These are phyloP conservation scores for Acanthamoeba polyphaga DNA, from an alignment of 208 protist genomes.

Conservation along the genomic window DNA sequence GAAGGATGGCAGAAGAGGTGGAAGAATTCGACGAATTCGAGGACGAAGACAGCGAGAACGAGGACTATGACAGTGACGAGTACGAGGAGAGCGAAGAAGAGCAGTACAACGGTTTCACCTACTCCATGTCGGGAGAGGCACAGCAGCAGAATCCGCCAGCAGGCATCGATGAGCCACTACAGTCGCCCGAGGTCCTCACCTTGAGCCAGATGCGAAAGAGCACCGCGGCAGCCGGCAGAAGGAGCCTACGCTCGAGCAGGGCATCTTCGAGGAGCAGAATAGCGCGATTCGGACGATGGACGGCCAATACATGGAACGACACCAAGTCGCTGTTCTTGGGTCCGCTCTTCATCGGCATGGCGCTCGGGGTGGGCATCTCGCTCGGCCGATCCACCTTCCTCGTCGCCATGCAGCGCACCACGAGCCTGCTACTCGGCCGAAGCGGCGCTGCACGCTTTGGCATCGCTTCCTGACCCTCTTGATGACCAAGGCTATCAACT, in stretches of 20 bases:
- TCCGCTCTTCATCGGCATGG: conserved; percentile 10
- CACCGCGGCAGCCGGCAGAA: background rate
- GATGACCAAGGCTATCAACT: no score
- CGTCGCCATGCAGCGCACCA: background rate
- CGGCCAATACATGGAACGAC: background rate
- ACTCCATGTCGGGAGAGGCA: background rate
- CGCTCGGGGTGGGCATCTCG: conserved; percentile 10
- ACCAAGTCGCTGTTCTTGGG: conserved; percentile 20
- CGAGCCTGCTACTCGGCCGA: background rate
- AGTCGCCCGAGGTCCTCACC: no score
- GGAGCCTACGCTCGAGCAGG: background rate
- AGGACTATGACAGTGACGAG: background rate
- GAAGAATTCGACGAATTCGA: background rate
- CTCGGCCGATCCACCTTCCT: background rate
- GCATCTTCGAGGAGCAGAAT: background rate
- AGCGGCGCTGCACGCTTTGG: background rate
- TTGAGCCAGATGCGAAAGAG: background rate
- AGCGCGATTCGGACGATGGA: background rate
- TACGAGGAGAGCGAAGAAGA: background rate
- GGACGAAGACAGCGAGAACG: background rate
- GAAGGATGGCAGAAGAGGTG: background rate
- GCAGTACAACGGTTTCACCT: background rate
- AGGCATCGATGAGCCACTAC: background rate
- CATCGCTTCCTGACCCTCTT: background rate
- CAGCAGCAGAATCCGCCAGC: background rate